These are phyloP conservation scores for Entelexis sorbosivorans DNA, from an alignment of 1,139 yeast genomes.

Conservation along the genomic window DNA sequence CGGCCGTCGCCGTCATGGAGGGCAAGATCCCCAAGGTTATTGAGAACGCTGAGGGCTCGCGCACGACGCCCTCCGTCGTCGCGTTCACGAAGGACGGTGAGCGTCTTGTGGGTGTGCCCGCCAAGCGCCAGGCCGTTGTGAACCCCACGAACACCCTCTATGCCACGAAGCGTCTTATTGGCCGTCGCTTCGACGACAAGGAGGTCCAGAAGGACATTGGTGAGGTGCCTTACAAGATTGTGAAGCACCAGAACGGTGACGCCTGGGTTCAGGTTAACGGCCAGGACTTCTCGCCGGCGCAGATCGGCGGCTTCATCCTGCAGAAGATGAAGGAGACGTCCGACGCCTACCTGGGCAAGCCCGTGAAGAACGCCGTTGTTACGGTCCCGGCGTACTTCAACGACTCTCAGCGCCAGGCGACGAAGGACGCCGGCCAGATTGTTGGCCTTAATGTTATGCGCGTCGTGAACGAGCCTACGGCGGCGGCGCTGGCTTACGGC, in stretches of 20 bases:
- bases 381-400: conserved; percentile 97
- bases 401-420: conserved; percentile 97
- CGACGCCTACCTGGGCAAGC: conserved; percentile 77
- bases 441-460: conserved; percentile 92
- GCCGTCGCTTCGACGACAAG: conserved; percentile 90
- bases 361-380: conserved; percentile 83
- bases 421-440: conserved; percentile 97
- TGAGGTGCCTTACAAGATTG: conserved; percentile 95
- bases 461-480: conserved; percentile 98
- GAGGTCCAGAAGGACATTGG: conserved; percentile 96
- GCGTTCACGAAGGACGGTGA: conserved; percentile 96
- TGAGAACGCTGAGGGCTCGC: conserved; percentile 97
- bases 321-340: conserved; percentile 98
- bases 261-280: conserved; percentile 98
- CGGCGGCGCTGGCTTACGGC: conserved; percentile 97
- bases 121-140: conserved; percentile 97
- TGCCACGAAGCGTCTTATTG: conserved; percentile 97
- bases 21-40: conserved; percentile 94
- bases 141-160: conserved; percentile 96
- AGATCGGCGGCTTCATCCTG: conserved; percentile 92
- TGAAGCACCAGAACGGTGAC: conserved; percentile 93
- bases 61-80: conserved; percentile 97
- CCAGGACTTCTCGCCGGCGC: conserved; percentile 85
- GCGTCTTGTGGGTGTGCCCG: conserved; percentile 95
- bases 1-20: conserved; percentile 97